Conservation (phyloP, 2,329 filamentous ascomycete genomes). For the Ilyonectria sp. region DNA sequence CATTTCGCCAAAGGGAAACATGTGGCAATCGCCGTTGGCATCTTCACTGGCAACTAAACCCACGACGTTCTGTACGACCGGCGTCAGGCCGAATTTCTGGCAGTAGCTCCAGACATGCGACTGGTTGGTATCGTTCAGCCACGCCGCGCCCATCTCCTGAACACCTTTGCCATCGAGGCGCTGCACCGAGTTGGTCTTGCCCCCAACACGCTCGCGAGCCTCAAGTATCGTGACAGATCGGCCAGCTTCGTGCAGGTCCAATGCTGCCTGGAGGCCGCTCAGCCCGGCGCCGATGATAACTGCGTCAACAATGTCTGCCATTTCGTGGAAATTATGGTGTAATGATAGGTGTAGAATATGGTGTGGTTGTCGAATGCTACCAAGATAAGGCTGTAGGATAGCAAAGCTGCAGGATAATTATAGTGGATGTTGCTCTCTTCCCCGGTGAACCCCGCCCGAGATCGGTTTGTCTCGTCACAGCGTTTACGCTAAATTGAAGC, state of each 20-base stretch:
- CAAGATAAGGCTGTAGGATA: not conserved
- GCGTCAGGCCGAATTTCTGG: slow-evolving; percentile 17
- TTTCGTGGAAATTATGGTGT: not conserved
- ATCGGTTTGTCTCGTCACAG: not conserved
- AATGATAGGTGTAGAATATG: not conserved
- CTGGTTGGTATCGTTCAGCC: slow-evolving; percentile 30
- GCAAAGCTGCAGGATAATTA: not conserved
- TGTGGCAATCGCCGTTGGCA: slow-evolving; percentile 18
- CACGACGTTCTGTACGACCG: slow-evolving; percentile 12
- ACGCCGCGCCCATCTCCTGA: slow-evolving; percentile 21
- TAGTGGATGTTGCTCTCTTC: not conserved
- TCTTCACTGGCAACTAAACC: slow-evolving; percentile 22
- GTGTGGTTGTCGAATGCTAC: not conserved
- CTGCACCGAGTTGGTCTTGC: slow-evolving; percentile 16
- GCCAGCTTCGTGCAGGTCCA: slow-evolving; percentile 21
- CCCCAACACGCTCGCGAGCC: slow-evolving; percentile 23
- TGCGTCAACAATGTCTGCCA: slow-evolving; percentile 7
- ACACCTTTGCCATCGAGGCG: slow-evolving; percentile 12
- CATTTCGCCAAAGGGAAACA: slow-evolving; percentile 18
- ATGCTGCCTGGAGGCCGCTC: slow-evolving; percentile 28
- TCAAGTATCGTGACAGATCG: slow-evolving; percentile 19
- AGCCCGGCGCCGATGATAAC: slow-evolving; percentile 3
- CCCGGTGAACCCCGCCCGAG: not conserved
- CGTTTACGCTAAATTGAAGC: slow-evolving; percentile 1
- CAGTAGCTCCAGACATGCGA: slow-evolving; percentile 24